A percentile compares a stretch with the other conserved stretches of the same genome.
phyloP scores from a whole-genome alignment of 2,329 filamentous ascomycete genomes.

The Rutstroemia sp. region DNA sequence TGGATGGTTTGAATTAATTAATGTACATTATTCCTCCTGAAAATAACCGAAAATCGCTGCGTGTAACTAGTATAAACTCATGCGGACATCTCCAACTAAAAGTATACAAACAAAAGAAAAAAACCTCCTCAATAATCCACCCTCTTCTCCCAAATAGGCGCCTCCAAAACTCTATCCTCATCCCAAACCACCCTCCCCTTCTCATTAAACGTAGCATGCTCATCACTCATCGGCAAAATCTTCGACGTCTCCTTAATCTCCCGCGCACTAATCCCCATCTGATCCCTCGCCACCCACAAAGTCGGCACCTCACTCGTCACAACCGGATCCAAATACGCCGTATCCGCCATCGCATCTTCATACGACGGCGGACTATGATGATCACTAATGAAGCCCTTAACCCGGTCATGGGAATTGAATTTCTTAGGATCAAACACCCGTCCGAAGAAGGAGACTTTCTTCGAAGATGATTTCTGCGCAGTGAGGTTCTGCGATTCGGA shows the following conservation, averaged over 20 bases:
- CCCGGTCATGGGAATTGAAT: constrained; percentile 61
- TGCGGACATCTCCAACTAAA: background rate
- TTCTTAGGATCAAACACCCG: constrained; percentile 70
- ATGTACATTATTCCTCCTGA: background rate
- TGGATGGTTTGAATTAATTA: background rate
- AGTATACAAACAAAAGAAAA: background rate
- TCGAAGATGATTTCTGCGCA: constrained; percentile 14
- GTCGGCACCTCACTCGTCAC: constrained; percentile 54
- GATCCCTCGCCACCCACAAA: constrained; percentile 76
- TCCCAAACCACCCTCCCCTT: constrained; percentile 59
- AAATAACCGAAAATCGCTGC: background rate
- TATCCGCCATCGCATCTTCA: constrained; percentile 48
- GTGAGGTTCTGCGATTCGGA: constrained; percentile 20
- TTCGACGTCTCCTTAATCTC: constrained; percentile 65
- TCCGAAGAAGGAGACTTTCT: constrained; percentile 47
- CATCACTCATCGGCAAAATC: constrained; percentile 73
- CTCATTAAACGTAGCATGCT: constrained; percentile 61
- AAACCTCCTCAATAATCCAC: constrained; percentile 19
- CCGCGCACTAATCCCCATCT: constrained; percentile 65
- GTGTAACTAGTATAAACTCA: background rate
- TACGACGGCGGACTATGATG: constrained; percentile 45
- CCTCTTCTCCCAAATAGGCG: constrained; percentile 24
- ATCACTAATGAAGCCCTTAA: constrained; percentile 40
- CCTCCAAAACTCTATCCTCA: constrained; percentile 28
- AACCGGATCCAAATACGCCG: constrained; percentile 68